Percentiles rank a stretch among this genome's conserved stretches.
phyloP scores from a whole-genome alignment of 257 asterid species.

The Euphrasia confusa region DNA sequence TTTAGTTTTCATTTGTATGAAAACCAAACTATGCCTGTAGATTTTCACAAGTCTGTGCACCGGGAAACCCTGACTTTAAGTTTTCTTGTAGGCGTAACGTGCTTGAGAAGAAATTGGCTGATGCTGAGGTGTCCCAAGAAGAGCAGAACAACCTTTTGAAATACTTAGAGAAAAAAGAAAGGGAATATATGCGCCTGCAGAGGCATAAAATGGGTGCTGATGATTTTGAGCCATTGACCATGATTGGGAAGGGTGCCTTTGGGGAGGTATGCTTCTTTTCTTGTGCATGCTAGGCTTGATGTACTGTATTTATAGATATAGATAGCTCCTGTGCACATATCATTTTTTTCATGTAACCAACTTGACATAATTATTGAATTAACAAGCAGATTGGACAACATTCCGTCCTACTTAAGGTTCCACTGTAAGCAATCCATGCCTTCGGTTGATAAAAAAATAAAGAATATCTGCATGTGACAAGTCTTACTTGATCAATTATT shows the following conservation, averaged over 20 bases:
- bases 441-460: background rate
- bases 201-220: conserved; percentile 99
- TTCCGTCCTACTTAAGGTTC: conserved; percentile 12
- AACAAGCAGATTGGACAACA: background rate
- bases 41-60: background rate
- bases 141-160: conserved; percentile 78
- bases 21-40: background rate
- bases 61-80: conserved; percentile 17
- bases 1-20: background rate
- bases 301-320: conserved; percentile 1
- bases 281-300: conserved; percentile 9
- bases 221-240: conserved; percentile 91
- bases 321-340: background rate
- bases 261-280: conserved; percentile 64
- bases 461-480: background rate
- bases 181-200: conserved; percentile 94
- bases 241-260: conserved; percentile 97
- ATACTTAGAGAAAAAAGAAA: conserved; percentile 86
- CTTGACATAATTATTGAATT: conserved; percentile 3
- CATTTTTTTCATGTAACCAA: background rate
- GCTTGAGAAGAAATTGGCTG: conserved; percentile 88
- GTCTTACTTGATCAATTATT: conserved; percentile 8
- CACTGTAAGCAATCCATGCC: conserved; percentile 14
- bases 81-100: conserved; percentile 59
- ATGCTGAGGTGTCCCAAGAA: conserved; percentile 86